Evolutionary conservation across 495 filamentous ascomycete genomes (phyloP), one percentile per base, ranked within the genome.

Genomic region (Penicillium egyptiacum): DNA sequence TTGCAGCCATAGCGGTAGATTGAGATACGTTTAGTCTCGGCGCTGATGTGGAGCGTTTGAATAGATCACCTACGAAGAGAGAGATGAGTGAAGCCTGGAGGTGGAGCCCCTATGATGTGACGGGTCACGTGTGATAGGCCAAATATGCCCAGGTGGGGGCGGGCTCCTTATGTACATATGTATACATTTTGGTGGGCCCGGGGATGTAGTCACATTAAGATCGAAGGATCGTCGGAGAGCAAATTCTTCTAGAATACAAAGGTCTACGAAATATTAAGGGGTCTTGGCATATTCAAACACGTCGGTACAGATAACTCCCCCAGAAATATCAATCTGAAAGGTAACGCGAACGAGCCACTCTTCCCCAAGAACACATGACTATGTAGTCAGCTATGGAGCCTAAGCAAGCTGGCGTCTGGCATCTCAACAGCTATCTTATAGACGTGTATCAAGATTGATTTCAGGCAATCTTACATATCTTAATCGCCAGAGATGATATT

Each of bases 1-100:
- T 88, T 44, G 80, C 75, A 54, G 87, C 80, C 87, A 90, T 91
- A 5, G 10, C 57, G 23, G n/a, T 30, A 40, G 19, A 4, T 19
- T 37, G 50, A 10, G 44, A 31, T 20, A 10, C 8, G 11, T 17
- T 9, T 19, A 3, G 23, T 19, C 9, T 44, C 42, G 5, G 17
- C 5, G 12, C 6, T 47, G 26, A 16, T 30, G 33, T 33, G 4
- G 31, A 47, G 20, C 14, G 20, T 25, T 11, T 23, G 5, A 48
- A 55, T 50, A 26, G 31, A 47, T 7, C 20, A 19, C 4, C 23
- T 3, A 35, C 12, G 42, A 31, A 54, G 35, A 58, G 49, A 20
- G 35, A 41, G 35, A 41, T 30, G 33, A 55, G 50, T 41, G 57
- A 37, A 28, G 31, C 39, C 50, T 53, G 23, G 50, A 53, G 35